Evolutionary conservation across 2,329 filamentous ascomycete species (phyloP), one percentile per base, ranked within the genome.

Genomic region (Sodiomyces alkalinus): DNA sequence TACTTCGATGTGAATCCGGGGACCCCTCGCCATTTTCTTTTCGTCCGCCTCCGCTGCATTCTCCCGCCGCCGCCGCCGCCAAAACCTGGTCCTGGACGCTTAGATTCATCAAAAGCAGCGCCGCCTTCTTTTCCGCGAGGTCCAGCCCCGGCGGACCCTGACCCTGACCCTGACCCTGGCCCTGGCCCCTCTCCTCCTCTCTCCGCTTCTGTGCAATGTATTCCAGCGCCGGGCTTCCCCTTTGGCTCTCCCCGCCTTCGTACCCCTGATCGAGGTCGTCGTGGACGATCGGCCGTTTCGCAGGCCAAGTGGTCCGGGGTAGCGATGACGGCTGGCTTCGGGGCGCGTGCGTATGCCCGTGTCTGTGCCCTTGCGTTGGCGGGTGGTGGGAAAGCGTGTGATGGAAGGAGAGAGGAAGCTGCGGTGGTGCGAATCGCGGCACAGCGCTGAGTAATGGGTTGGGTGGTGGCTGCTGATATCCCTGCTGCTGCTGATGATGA

Each of bases 101-200:
- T 16, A 65, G 49, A 28, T 60, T 58, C 58, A 65, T 55, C 20
- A 65, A 42, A 5, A 62, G 41, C 33, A 59, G 45, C 12, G 62
- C 62, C 1, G 60, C 62, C 24, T 58, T 60, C 40, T 55, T 59
- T 28, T 63, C 56, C 9, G 45, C 45, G 0, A 50, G 51, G 6
- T 36, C 41, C 15, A 29, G 31, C 11, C 35, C 30, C n/a, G 27
- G 27, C 20, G 21, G 28, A n/a, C n/a, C n/a, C n/a, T n/a, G n/a
- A n/a, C n/a, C n/a, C n/a, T n/a, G n/a, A n/a, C n/a, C n/a, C n/a
- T n/a, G n/a, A n/a, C n/a, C n/a, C n/a, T n/a, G n/a, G n/a, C n/a
- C n/a, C n/a, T n/a, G n/a, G n/a, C n/a, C n/a, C n/a, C n/a, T n/a
- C 19, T 33, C 28, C 28, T 38, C 35, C 20, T 36, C 33, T 17